Percentiles rank a stretch among this genome's conserved stretches.
Conservation (phyloP, 1,284 basidiomycete genomes). For the Golubevia sp. region DNA sequence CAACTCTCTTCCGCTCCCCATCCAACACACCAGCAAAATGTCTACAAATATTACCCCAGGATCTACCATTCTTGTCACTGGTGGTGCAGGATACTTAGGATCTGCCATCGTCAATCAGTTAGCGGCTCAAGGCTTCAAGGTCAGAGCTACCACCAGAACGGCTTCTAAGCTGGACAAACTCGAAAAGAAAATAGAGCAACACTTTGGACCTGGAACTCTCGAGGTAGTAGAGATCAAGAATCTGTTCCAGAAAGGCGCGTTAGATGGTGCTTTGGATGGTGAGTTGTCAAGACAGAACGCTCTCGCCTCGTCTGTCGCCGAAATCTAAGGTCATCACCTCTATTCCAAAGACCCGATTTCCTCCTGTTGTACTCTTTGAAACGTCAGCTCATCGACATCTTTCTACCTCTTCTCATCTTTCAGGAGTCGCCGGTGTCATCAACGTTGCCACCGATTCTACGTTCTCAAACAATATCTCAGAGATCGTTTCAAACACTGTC, state of each 20-base stretch:
- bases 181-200: background rate
- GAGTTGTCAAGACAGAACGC: too few species aligned
- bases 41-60: background rate
- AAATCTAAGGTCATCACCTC: background rate
- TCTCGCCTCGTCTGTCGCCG: too few species aligned
- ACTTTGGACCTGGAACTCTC: background rate
- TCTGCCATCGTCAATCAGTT: background rate
- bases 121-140: background rate
- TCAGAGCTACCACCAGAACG: background rate
- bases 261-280: background rate
- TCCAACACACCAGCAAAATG: too few species aligned
- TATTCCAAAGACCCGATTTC: too few species aligned
- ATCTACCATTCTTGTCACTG: background rate
- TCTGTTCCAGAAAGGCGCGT: background rate
- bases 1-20: too few species aligned
- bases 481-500: background rate
- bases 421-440: background rate
- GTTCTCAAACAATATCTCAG: background rate
- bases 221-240: background rate
- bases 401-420: background rate
- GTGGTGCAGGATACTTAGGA: background rate
- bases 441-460: background rate
- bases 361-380: too few species aligned
- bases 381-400: background rate
- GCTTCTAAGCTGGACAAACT: background rate